Base-by-base conservation (phyloP, 2,329 filamentous ascomycete genomes). In the Scedosporium aurantiacum region DNA sequence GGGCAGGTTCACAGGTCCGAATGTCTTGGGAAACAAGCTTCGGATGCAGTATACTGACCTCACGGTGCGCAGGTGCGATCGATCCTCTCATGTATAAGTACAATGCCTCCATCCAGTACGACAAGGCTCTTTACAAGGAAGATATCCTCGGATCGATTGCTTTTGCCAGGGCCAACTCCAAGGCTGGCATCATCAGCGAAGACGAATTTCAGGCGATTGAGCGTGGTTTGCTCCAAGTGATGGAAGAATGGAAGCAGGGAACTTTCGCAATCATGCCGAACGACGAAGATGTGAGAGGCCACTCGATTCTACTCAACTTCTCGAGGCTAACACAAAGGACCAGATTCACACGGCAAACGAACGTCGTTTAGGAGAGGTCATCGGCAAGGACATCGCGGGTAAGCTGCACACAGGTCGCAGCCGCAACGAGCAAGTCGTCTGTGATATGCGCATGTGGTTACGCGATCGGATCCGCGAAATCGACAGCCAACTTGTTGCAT, bases 381-480 rank as follows among this genome's bases (percentile, higher is more conserved):
- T 96, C 64, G 90, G 91, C 68, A 92, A 89, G 73, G 84, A 91
- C 27, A 85, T 89, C 62, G 90, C 87, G 0, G 91, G 92, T 25
- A 96, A 96, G 78, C 82, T 96, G 62, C 92, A 96, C 75, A 96
- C 91, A 2, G 87, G 87, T 52, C 87, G 92, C 60, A 92, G 88
- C 72, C 83, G 91, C 67, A 96, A 96, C 70, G 91, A 97, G 75
- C 91, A 96, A 75, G 85, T 96, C 62, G 91, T 87, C 57, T 92
- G 88, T 23, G 91, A 96, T 69, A 93, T 96, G 89, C 86, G 91
- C 64, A 78, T 96, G 72, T 97, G 91, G 91, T 76, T 96, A 65
- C 82, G 90, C 52, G 86, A 92, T 65, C 82, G 88, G 75, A 77
- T 96, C 62, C 81, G 80, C 62, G 78, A 79, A 65, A 83, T 96